phyloP scores from a whole-genome alignment of 2,329 filamentous ascomycete species.

The Zarea fungicola region DNA sequence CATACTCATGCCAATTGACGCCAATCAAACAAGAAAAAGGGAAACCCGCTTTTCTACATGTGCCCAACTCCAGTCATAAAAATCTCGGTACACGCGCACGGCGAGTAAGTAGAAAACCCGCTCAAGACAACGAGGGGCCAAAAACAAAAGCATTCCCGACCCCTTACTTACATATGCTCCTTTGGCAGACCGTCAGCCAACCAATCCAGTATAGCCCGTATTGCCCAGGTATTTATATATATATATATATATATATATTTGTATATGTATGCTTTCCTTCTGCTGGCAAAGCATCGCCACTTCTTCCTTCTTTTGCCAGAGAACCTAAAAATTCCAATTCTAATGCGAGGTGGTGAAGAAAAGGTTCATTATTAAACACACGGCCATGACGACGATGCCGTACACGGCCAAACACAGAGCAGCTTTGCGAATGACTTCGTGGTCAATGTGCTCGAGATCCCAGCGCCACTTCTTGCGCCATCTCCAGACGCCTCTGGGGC shows the following conservation, averaged over 20 bases:
- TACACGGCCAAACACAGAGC: conserved; percentile 76
- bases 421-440: conserved; percentile 62
- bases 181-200: too few relatives aligned
- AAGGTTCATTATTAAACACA: conserved; percentile 80
- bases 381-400: conserved; percentile 80
- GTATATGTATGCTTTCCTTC: too few relatives aligned
- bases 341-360: conserved; percentile 67
- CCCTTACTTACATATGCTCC: too few relatives aligned
- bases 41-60: conserved; percentile 4
- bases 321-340: neutral
- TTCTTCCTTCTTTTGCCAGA: neutral
- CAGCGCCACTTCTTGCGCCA: conserved; percentile 53
- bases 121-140: neutral
- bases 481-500: conserved; percentile 37
- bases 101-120: neutral
- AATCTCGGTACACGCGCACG: neutral
- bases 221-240: too few relatives aligned
- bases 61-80: conserved; percentile 11
- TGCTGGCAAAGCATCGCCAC: too few relatives aligned
- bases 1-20: conserved; percentile 8
- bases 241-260: too few relatives aligned
- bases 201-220: too few relatives aligned
- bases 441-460: conserved; percentile 59
- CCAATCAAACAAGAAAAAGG: neutral
- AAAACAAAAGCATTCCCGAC: neutral